Base-by-base conservation (phyloP, 2,329 filamentous ascomycete species). In the Colletotrichum somersetense region DNA sequence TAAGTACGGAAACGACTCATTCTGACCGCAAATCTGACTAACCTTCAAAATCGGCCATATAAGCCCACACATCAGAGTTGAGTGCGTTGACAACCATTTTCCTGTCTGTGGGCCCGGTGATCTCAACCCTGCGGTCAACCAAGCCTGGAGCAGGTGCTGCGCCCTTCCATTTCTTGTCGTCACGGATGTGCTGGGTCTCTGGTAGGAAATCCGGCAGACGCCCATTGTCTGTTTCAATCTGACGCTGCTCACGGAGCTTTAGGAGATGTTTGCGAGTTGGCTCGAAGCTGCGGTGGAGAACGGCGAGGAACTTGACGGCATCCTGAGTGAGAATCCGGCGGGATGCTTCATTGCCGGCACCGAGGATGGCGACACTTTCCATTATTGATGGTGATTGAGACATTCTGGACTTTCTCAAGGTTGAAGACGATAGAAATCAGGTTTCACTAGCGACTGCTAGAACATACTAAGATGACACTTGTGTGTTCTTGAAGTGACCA, bases 31-130 rank as follows among this genome's bases (percentile, higher is more conserved):
- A 8, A 20, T 6, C 4, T 0, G 14, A 16, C 5, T 20, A 0
- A 69, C 69, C 69, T 70, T 97, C 94, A 76, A 97, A 95, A 83
- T 97, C 94, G 48, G 94, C 94, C 94, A 97, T 97, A 79, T 97
- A 97, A 65, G 94, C 97, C 92, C 92, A 97, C 16, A 97, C 94
- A 78, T 97, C 89, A 52, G 94, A 91, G 83, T 97, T 97, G 80
- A 97, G 80, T 11, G 94, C 94, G 81, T 97, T 97, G 73, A 97
- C 93, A 62, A 97, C 93, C 94, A 97, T 97, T 87, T 97, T 97
- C 75, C 94, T 88, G 83, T 97, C 94, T 4, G 93, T 96, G 0
- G 94, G 94, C 7, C 94, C 94, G 4, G 94, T 97, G 78, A 97
- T 97, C 85, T 97, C 94, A 26, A 96, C 92, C 75, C 94, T 89